Percentiles rank a stretch among this genome's conserved stretches.
Conservation (phyloP, 192 early-diverging fungal genomes). For the Tieghemiomyces parasiticus region DNA sequence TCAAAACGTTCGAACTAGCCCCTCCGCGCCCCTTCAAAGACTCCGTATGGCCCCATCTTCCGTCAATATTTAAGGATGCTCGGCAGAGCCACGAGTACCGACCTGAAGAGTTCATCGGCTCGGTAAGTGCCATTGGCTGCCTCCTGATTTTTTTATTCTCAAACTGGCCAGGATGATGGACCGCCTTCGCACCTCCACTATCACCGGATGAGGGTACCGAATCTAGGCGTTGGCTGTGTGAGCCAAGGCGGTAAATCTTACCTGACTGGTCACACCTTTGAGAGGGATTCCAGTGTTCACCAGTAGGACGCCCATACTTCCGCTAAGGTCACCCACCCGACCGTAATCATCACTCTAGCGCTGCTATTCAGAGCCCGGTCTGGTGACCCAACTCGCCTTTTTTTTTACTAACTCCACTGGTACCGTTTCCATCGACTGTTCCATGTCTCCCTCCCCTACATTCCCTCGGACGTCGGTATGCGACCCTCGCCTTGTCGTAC, state of each 20-base stretch:
- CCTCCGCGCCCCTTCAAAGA: slow-evolving; percentile 7
- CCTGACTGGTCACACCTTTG: not conserved
- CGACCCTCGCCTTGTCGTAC: slow-evolving; percentile 4
- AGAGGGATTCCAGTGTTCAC: not conserved
- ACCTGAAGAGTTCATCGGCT: not conserved
- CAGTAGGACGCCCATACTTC: not conserved
- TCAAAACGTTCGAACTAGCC: not conserved
- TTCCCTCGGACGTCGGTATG: slow-evolving; percentile 3
- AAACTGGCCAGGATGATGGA: not conserved
- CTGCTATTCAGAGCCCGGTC: too few species aligned
- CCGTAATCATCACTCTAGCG: too few species aligned
- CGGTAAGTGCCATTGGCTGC: slow-evolving; percentile 2
- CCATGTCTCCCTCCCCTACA: not conserved
- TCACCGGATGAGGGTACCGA: not conserved
- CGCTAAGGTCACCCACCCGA: not conserved
- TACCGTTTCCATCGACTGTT: too few species aligned
- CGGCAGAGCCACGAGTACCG: not conserved
- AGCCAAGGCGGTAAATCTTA: not conserved
- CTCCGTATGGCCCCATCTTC: slow-evolving; percentile 10
- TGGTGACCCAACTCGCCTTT: too few species aligned
- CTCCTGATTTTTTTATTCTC: not conserved
- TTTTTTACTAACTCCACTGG: too few species aligned
- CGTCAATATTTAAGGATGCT: not conserved
- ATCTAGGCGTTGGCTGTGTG: not conserved
- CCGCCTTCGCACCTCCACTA: not conserved